Evolutionary conservation across 176 grass and related monocot species (phyloP).

Genomic region (Carex pumila): DNA sequence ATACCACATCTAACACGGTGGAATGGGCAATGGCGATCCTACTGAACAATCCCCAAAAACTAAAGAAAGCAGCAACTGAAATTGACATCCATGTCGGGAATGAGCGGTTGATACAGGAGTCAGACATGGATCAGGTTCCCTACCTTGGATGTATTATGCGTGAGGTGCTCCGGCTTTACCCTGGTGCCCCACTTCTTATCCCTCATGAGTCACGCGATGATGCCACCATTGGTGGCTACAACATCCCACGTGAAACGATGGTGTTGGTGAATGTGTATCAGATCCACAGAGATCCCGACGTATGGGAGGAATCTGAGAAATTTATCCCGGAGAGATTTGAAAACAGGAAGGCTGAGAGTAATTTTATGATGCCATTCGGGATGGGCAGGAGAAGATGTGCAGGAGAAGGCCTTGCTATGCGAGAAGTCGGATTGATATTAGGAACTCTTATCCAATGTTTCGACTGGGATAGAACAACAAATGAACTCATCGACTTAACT

Average conservation of each 20-base stretch:
- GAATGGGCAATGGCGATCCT: constrained; percentile 24
- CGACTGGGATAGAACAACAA: constrained; percentile 4
- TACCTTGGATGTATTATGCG: constrained; percentile 15
- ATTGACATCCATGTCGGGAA: constrained; percentile 2
- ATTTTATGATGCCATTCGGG: constrained; percentile 10
- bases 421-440: constrained; percentile 12
- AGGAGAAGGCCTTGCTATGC: constrained; percentile 24
- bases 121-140: constrained; percentile 19
- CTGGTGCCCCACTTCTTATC: constrained; percentile 2
- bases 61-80: constrained; percentile 2
- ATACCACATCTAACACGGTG: constrained; percentile 12
- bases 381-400: constrained; percentile 22
- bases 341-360: neutral
- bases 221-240: constrained; percentile 18
- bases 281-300: constrained; percentile 20
- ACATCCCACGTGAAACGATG: constrained; percentile 19
- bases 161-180: constrained; percentile 25
- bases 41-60: constrained; percentile 14
- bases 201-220: constrained; percentile 24
- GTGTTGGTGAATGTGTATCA: constrained; percentile 22
- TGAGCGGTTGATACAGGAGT: constrained; percentile 10
- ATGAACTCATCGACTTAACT: constrained; percentile 11
- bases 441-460: constrained; percentile 31
- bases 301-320: constrained; percentile 6
- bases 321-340: constrained; percentile 27